Evolutionary conservation across 805 yeast species (phyloP).

Genomic region (Ogataea henricii): DNA sequence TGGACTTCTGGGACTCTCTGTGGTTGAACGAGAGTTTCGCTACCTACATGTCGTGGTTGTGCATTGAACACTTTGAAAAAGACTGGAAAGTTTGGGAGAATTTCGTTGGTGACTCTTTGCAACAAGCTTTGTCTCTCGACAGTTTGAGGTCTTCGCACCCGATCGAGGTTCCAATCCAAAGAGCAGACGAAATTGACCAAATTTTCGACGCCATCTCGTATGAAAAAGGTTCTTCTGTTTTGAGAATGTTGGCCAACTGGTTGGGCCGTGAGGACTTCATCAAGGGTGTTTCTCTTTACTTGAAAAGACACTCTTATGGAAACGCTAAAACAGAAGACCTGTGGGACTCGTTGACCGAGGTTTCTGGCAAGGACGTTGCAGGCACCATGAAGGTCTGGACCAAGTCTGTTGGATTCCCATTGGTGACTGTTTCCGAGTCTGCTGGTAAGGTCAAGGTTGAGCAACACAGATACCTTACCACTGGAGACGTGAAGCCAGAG

Average conservation of each 20-base stretch:
- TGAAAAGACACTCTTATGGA: constrained; percentile 61
- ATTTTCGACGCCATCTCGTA: constrained; percentile 83
- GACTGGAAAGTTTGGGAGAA: constrained; percentile 77
- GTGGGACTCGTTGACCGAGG: constrained; percentile 67
- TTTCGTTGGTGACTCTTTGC: constrained; percentile 57
- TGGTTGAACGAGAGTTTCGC: constrained; percentile 93
- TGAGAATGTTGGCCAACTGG: constrained; percentile 74
- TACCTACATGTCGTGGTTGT: constrained; percentile 78
- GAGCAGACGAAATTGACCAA: constrained; percentile 80
- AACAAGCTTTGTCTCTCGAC: constrained; percentile 55
- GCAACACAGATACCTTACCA: constrained; percentile 65
- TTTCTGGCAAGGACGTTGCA: constrained; percentile 64
- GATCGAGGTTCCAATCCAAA: constrained; percentile 79
- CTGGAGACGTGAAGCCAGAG: constrained; percentile 64
- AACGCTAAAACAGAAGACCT: constrained; percentile 76
- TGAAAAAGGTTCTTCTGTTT: constrained; percentile 76
- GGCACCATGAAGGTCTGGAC: constrained; percentile 74
- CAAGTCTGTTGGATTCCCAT: constrained; percentile 71
- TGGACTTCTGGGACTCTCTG: constrained; percentile 93
- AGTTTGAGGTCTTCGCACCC: constrained; percentile 74
- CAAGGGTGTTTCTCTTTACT: constrained; percentile 71
- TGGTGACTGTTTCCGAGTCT: constrained; percentile 50
- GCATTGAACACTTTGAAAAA: constrained; percentile 70
- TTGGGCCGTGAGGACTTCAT: constrained; percentile 71
- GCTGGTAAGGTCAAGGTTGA: constrained; percentile 38